Percentiles rank a stretch among this genome's conserved stretches.
Evolutionary conservation across 2,329 filamentous ascomycete genomes (phyloP).

Genomic region (Fusarium humuli): DNA sequence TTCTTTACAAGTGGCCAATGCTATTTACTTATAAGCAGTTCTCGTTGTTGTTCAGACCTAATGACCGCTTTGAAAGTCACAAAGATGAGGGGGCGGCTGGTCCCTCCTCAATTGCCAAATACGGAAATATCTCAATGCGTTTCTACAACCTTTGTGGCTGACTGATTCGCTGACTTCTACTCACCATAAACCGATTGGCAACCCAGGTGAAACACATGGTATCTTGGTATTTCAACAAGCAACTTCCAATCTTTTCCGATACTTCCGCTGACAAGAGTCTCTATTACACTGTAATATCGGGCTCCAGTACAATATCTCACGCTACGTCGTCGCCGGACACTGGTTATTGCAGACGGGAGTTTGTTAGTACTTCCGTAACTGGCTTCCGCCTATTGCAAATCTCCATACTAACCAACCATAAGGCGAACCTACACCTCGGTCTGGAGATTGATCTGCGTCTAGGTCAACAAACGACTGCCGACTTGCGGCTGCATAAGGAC

Average conservation of each 20-base stretch:
- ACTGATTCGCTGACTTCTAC: conserved; percentile 2
- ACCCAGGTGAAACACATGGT: conserved; percentile 1
- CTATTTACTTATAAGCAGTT: conserved; percentile 1
- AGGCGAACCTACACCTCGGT: conserved; percentile 28
- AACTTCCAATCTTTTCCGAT: conserved; percentile 11
- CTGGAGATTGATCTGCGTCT: conserved; percentile 36
- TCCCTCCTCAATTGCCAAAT: conserved; percentile 12
- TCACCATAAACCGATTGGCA: neutral
- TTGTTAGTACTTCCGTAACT: conserved; percentile 6
- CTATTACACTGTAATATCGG: conserved; percentile 1
- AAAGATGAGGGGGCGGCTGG: conserved; percentile 17
- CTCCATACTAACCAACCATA: conserved; percentile 20
- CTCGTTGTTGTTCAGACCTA: neutral
- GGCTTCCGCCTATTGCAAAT: conserved; percentile 2
- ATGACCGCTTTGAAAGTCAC: neutral
- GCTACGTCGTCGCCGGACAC: neutral
- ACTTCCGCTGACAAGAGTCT: neutral
- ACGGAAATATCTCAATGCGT: conserved; percentile 12
- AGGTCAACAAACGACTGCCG: conserved; percentile 26
- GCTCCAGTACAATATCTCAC: conserved; percentile 7
- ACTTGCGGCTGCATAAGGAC: conserved; percentile 38
- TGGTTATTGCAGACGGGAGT: conserved; percentile 2
- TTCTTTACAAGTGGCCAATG: neutral
- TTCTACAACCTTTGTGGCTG: conserved; percentile 9
- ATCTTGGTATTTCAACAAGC: conserved; percentile 2